Evolutionary conservation across 1,139 yeast species (phyloP).

Genomic region (Scheffersomyces quercinus): DNA sequence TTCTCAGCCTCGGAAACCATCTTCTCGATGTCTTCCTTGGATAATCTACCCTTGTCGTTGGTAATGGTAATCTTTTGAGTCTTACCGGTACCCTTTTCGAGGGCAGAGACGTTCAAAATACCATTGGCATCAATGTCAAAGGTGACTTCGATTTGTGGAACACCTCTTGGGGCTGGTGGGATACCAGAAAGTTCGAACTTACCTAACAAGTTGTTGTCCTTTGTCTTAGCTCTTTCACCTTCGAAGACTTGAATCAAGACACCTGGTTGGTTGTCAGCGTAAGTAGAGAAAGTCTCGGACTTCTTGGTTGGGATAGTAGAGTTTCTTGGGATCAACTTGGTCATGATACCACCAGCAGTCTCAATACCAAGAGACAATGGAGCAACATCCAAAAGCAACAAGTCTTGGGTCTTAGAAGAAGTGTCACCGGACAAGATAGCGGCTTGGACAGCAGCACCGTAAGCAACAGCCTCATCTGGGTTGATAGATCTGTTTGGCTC

Average conservation of each 20-base stretch:
- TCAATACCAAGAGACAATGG: slow-evolving; percentile 96
- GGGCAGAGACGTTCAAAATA: slow-evolving; percentile 89
- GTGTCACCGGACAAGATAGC: slow-evolving; percentile 92
- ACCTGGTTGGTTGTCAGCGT: slow-evolving; percentile 96
- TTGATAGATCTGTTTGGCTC: slow-evolving; percentile 44
- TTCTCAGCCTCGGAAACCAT: slow-evolving; percentile 54
- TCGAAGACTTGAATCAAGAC: slow-evolving; percentile 94
- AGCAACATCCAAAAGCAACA: slow-evolving; percentile 84
- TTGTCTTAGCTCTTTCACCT: slow-evolving; percentile 96
- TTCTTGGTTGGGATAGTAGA: slow-evolving; percentile 96
- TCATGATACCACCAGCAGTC: slow-evolving; percentile 98
- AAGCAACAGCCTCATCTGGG: slow-evolving; percentile 46
- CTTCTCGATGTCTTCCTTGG: slow-evolving; percentile 53
- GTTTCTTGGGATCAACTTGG: slow-evolving; percentile 94
- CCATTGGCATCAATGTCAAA: slow-evolving; percentile 95
- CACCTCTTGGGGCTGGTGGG: slow-evolving; percentile 99
- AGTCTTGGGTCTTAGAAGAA: slow-evolving; percentile 78
- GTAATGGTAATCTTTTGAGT: slow-evolving; percentile 52
- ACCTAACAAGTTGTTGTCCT: slow-evolving; percentile 93
- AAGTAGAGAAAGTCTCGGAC: slow-evolving; percentile 95
- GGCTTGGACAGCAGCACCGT: slow-evolving; percentile 67
- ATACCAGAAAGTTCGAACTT: slow-evolving; percentile 94
- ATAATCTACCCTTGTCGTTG: slow-evolving; percentile 54
- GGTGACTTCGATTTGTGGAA: slow-evolving; percentile 95
- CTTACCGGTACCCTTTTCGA: slow-evolving; percentile 93